Evolutionary conservation across 305 asterid genomes (phyloP), one percentile per base, ranked within the genome.

Genomic region (Salvia sclarea): DNA sequence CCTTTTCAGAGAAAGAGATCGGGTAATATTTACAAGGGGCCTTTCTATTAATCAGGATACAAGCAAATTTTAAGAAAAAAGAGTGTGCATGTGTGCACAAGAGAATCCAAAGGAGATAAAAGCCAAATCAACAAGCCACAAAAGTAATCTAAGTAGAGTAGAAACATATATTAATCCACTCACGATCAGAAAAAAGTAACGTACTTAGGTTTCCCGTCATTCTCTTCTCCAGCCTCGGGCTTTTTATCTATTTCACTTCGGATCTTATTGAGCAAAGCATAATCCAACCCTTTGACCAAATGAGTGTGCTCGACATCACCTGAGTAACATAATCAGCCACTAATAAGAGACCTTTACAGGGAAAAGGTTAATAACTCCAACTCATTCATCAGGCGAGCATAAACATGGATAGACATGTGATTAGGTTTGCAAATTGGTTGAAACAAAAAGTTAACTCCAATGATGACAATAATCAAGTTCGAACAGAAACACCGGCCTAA

Each of bases 291-390:
- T 80, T 94, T 94, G 53, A 94, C 97, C 84, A 94, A 85, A 82
- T 91, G 97, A 1, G 98, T 94, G 83, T 94, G 98, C 81, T 94
- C 97, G 70, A 93, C 97, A 81, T 93, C 98, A 82, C 98, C 98
- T 93, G 82, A 74, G 71, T 68, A 63, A 62, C 70, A 79, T 35
- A 69, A 81, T 75, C 53, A 78, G 54, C 68, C 59, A 76, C 49
- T 68, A n/a, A 43, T 72, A 67, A 72, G 75, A 41, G 64, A 64
- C 66, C n/a, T 56, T 20, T 59, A 37, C 56, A 47, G 61, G 33
- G 64, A 25, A 52, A n/a, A 70, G 18, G 43, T 67, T 57, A 61
- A 30, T 60, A 66, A 48, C 65, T 57, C 48, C 49, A 33, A 52
- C 57, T 63, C 59, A 16, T 48, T 57, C 14, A 17, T 43, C 58